phyloP scores from a whole-genome alignment of 306 rosid genomes.

The Sindora glabra region DNA sequence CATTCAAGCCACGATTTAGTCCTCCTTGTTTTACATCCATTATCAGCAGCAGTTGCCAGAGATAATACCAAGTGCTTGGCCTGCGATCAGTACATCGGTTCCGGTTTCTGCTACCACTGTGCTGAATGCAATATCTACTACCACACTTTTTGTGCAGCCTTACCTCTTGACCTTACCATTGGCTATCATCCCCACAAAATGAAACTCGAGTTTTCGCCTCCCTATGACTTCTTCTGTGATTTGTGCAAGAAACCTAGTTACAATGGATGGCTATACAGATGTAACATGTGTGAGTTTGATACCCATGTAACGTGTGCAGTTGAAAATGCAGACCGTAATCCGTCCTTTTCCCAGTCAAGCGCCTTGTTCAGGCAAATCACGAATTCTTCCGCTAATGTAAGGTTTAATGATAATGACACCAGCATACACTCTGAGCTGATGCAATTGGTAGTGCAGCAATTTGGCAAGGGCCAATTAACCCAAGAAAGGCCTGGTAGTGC shows the following conservation, averaged over 20 bases:
- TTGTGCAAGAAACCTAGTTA: conserved; percentile 34
- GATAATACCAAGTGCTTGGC: conserved; percentile 24
- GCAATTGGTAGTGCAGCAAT: conserved; percentile 24
- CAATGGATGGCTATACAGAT: conserved; percentile 55
- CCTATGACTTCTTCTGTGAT: conserved; percentile 46
- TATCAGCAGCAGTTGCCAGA: not conserved
- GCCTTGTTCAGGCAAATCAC: conserved; percentile 6
- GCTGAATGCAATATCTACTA: conserved; percentile 31
- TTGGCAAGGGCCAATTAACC: not conserved
- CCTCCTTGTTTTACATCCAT: conserved; percentile 27
- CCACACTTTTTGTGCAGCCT: conserved; percentile 32
- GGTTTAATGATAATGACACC: not conserved
- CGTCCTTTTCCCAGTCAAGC: conserved; percentile 9
- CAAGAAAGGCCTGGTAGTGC: not conserved
- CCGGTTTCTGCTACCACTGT: conserved; percentile 42
- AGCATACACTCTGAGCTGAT: conserved; percentile 18
- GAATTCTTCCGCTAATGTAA: not conserved
- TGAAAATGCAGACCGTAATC: too few relatives aligned
- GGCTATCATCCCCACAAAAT: conserved; percentile 38
- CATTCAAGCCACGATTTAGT: conserved; percentile 35
- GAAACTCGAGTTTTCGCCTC: conserved; percentile 39
- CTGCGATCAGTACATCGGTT: conserved; percentile 21
- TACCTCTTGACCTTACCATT: conserved; percentile 33
- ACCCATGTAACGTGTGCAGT: not conserved
- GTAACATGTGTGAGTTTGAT: conserved; percentile 41